Base-by-base conservation (phyloP, 305 asterid species). In the Ruellia speciosa region DNA sequence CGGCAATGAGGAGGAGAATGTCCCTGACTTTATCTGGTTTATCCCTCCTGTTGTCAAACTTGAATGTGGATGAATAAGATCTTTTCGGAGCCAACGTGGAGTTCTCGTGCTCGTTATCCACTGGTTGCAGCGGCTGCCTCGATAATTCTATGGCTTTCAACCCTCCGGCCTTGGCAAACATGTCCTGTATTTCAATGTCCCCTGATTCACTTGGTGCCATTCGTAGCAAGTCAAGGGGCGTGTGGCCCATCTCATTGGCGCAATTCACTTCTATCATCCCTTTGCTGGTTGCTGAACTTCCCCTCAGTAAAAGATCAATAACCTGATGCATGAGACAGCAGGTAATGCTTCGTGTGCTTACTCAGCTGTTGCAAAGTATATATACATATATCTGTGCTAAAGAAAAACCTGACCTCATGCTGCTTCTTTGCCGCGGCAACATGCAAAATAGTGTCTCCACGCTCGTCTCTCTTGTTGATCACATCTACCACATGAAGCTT, bases 401-500 rank as follows among this genome's bases (percentile, higher is more conserved):
- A 13, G 16, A 7, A 45, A 45, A n/a, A 16, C 37, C 8, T 8
- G 12, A 57, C 79, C 73, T 66, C 75, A 19, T 57, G 58, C 35
- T 66, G 76, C 54, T 66, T 74, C 52, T 65, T 66, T 5, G 70
- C 64, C 7, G 35, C 75, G 18, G 79, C 72, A 63, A 66, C 63
- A 20, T 75, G 80, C 60, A 70, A 57, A 49, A 68, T 48, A 35
- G 65, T 58, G 10, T 68, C 31, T 16, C 75, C 80, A 15, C 35
- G 49, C 7, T 47, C 48, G 43, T 71, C 70, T 53, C 68, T 63
- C 48, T 41, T 20, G 37, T 71, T 71, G 7, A 75, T 11, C 14
- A 65, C 15, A 3, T 46, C 50, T 53, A 47, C 56, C 45, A 35
- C 37, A 43, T 65, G 64, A n/a, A n/a, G n/a, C n/a, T n/a, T n/a